phyloP scores from a whole-genome alignment of 768 basidiomycete genomes.

The Hemileccinum impolitum region DNA sequence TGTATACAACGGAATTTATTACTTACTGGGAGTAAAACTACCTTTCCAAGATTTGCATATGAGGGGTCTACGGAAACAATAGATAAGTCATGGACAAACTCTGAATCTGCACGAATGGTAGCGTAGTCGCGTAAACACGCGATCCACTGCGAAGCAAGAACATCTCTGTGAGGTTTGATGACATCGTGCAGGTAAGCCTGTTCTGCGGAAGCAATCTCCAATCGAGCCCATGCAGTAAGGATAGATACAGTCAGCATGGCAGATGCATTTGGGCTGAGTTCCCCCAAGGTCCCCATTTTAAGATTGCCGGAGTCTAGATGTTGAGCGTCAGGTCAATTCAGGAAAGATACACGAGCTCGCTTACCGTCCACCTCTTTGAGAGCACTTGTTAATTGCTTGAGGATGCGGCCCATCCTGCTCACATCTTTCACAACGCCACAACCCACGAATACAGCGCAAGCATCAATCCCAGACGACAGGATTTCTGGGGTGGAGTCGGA shows the following conservation, averaged over 20 bases:
- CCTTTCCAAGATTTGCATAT: slow-evolving; percentile 85
- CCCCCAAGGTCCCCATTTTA: slow-evolving; percentile 80
- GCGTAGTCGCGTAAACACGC: slow-evolving; percentile 90
- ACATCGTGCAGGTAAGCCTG: slow-evolving; percentile 79
- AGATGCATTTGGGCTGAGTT: slow-evolving; percentile 90
- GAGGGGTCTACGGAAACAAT: slow-evolving; percentile 75
- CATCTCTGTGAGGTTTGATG: slow-evolving; percentile 71
- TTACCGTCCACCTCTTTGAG: slow-evolving; percentile 88
- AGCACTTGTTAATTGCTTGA: slow-evolving; percentile 83
- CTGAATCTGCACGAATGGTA: slow-evolving; percentile 83
- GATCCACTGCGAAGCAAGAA: slow-evolving; percentile 83
- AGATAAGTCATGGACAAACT: slow-evolving; percentile 73
- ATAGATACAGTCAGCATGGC: slow-evolving; percentile 93
- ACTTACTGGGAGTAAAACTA: slow-evolving; percentile 86
- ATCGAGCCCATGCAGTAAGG: slow-evolving; percentile 92
- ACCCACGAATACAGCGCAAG: slow-evolving; percentile 93
- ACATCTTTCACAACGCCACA: slow-evolving; percentile 93
- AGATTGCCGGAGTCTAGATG: slow-evolving; percentile 73
- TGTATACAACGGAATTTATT: neutral
- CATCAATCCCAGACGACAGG: slow-evolving; percentile 84
- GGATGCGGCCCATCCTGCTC: slow-evolving; percentile 86
- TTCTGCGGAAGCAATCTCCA: slow-evolving; percentile 71
- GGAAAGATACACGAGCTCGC: slow-evolving; percentile 2
- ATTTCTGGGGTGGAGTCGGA: slow-evolving; percentile 96
- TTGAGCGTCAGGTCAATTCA: slow-evolving; percentile 6